A percentile compares a stretch with the other conserved stretches of the same genome.
Evolutionary conservation across 805 yeast species (phyloP).

Genomic region (Osmozyma mogii): DNA sequence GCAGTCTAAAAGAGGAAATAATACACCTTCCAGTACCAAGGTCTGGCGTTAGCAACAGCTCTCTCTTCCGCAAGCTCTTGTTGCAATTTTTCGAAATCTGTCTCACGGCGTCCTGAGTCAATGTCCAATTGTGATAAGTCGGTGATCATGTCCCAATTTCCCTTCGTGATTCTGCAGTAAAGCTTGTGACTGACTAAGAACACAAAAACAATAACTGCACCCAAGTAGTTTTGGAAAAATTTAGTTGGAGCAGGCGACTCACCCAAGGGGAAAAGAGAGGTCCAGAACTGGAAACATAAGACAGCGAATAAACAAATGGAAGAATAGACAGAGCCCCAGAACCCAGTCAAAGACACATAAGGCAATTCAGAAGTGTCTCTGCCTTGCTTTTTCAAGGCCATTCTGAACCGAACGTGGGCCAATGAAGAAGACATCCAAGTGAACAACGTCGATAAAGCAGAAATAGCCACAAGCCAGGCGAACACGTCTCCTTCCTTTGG

Average conservation of each 20-base stretch:
- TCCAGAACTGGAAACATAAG: conserved; percentile 28
- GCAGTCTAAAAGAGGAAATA: conserved; percentile 16
- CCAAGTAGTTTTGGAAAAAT: conserved; percentile 21
- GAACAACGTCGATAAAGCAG: conserved; percentile 35
- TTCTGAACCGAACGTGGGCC: conserved; percentile 34
- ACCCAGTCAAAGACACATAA: conserved; percentile 43
- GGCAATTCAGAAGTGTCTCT: conserved; percentile 43
- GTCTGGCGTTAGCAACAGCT: conserved; percentile 10
- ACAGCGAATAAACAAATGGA: conserved; percentile 20
- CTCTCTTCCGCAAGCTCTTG: conserved; percentile 18
- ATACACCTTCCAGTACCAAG: conserved; percentile 17
- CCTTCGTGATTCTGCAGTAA: conserved; percentile 13
- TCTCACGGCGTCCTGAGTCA: conserved; percentile 19
- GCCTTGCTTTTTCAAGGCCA: conserved; percentile 33
- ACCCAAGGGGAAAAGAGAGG: conserved; percentile 25
- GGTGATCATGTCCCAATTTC: conserved; percentile 11
- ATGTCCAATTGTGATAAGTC: conserved; percentile 17
- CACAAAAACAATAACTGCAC: conserved; percentile 16
- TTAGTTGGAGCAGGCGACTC: conserved; percentile 14
- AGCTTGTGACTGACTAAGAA: conserved; percentile 19
- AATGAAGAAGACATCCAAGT: conserved; percentile 36
- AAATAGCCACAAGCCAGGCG: conserved; percentile 34
- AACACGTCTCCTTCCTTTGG: conserved; percentile 29
- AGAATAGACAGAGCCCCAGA: conserved; percentile 21
- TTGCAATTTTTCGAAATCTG: conserved; percentile 15